Conservation (phyloP, 1,284 basidiomycete species). For the Takashimella koratensis region DNA sequence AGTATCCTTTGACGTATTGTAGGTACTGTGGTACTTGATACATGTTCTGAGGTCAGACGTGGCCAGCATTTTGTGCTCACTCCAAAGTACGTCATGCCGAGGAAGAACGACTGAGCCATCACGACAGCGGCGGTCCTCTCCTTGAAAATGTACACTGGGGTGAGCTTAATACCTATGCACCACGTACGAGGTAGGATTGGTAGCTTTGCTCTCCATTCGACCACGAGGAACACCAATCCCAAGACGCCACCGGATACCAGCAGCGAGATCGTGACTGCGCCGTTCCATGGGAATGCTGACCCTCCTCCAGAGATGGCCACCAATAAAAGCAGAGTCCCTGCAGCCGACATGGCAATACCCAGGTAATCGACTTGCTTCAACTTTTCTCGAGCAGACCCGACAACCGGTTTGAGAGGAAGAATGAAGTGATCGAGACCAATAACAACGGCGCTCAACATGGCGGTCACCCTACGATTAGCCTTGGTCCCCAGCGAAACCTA, state of each 20-base stretch:
- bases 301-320: constrained; percentile 41
- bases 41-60: constrained; percentile 18
- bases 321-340: constrained; percentile 25
- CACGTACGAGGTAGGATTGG: constrained; percentile 35
- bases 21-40: constrained; percentile 35
- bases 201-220: constrained; percentile 22
- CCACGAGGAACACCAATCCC: constrained; percentile 18
- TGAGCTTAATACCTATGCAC: too few relatives aligned
- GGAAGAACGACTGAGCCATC: constrained; percentile 29
- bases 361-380: constrained; percentile 31
- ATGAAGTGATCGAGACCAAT: constrained; percentile 28
- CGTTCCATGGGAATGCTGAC: constrained; percentile 30
- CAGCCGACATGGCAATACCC: constrained; percentile 27
- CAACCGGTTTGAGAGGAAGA: constrained; percentile 30
- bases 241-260: constrained; percentile 19
- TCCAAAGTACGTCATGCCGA: constrained; percentile 35
- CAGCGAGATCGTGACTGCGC: constrained; percentile 27
- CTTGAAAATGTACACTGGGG: constrained; percentile 24
- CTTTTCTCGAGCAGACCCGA: constrained; percentile 23
- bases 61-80: constrained; percentile 9
- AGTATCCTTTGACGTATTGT: constrained; percentile 33
- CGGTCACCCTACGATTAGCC: constrained; percentile 11
- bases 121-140: constrained; percentile 21
- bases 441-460: constrained; percentile 18
- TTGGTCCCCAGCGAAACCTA: constrained; percentile 2